Evolutionary conservation across 2,329 filamentous ascomycete genomes (phyloP).

Genomic region (Whalleya microplaca): DNA sequence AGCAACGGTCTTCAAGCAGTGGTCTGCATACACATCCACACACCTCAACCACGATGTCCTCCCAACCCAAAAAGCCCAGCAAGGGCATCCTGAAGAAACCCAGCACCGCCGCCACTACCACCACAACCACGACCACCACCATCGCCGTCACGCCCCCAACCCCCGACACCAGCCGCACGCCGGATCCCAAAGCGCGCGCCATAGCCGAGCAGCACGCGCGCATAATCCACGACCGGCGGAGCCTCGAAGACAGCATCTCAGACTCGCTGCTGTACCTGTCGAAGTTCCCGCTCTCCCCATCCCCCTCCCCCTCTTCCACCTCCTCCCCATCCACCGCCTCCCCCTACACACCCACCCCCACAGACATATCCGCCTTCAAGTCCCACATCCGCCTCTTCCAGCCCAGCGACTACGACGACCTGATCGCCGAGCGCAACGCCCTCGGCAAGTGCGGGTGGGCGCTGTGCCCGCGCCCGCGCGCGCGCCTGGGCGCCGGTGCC

Average conservation of each 20-base stretch:
- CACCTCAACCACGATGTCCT: slow-evolving; percentile 48
- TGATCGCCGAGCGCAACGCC: slow-evolving; percentile 88
- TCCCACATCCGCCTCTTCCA: slow-evolving; percentile 73
- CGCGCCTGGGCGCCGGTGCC: slow-evolving; percentile 60
- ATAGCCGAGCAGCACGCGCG: slow-evolving; percentile 82
- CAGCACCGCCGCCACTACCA: slow-evolving; percentile 45
- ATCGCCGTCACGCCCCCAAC: slow-evolving; percentile 33
- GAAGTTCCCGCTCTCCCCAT: slow-evolving; percentile 52
- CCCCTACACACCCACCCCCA: slow-evolving; percentile 19
- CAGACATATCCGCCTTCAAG: slow-evolving; percentile 62
- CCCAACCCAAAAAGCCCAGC: slow-evolving; percentile 38
- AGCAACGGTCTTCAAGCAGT: no score
- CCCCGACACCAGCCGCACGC: no score
- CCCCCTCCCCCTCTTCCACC: slow-evolving; percentile 23
- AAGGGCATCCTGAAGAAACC: slow-evolving; percentile 68
- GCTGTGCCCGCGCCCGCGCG: slow-evolving; percentile 71
- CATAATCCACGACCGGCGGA: slow-evolving; percentile 81
- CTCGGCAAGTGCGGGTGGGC: slow-evolving; percentile 82
- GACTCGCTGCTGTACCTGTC: slow-evolving; percentile 69
- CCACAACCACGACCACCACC: slow-evolving; percentile 37
- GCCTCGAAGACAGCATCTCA: slow-evolving; percentile 74
- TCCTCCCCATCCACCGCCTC: slow-evolving; percentile 23
- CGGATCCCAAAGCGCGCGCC: slow-evolving; percentile 54
- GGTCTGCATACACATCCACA: no score
- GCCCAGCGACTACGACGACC: slow-evolving; percentile 84